Percentiles rank a stretch among this genome's conserved stretches.
Evolutionary conservation across 2,329 filamentous ascomycete genomes (phyloP).

Genomic region (Fusarium protoensiforme): DNA sequence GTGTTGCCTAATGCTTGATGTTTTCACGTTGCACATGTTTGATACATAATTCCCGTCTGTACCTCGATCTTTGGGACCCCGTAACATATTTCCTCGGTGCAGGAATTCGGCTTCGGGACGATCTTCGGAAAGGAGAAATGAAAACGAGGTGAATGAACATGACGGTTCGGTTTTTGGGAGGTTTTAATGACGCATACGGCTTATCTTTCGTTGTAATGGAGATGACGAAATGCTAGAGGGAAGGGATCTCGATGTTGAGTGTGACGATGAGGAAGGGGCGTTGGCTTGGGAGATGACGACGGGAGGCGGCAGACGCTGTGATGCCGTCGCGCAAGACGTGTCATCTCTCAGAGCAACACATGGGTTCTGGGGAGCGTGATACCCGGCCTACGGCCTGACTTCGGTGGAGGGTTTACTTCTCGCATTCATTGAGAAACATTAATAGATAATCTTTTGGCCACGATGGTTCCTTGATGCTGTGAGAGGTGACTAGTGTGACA

Average conservation of each 20-base stretch:
- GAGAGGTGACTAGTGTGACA: neutral
- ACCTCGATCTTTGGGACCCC: constrained; percentile 44
- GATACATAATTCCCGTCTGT: constrained; percentile 56
- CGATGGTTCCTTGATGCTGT: neutral
- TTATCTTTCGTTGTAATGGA: constrained; percentile 50
- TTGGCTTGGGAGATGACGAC: constrained; percentile 18
- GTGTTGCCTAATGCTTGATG: constrained; percentile 36
- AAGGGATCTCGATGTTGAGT: constrained; percentile 35
- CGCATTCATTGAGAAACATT: constrained; percentile 45
- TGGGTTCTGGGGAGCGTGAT: constrained; percentile 38
- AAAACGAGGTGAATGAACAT: constrained; percentile 45
- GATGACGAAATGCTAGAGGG: constrained; percentile 44
- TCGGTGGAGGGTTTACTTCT: constrained; percentile 42
- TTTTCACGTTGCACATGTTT: constrained; percentile 53
- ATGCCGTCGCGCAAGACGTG: constrained; percentile 6
- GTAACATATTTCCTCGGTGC: constrained; percentile 40
- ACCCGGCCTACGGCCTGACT: constrained; percentile 39
- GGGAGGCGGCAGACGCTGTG: constrained; percentile 21
- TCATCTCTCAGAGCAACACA: constrained; percentile 25
- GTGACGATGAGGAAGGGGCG: constrained; percentile 20
- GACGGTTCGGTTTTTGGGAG: constrained; percentile 44
- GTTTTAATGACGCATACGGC: constrained; percentile 48
- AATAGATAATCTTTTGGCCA: constrained; percentile 45
- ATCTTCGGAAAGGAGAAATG: constrained; percentile 44
- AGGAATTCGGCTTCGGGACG: constrained; percentile 32